phyloP scores from a whole-genome alignment of 345 rosid genomes.

The Leavenworthia alabamica region DNA sequence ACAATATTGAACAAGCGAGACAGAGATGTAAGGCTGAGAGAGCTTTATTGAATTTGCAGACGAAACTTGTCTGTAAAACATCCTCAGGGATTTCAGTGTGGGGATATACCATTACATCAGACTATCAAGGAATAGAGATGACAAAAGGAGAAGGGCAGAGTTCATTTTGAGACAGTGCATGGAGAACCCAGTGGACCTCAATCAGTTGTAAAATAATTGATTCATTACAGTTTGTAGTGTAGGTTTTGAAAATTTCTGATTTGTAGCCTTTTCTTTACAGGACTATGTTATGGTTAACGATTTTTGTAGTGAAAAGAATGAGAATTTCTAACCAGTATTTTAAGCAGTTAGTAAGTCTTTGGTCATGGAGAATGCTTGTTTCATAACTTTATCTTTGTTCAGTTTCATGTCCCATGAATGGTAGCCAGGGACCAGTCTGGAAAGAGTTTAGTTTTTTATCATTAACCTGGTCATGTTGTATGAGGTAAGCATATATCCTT shows the following conservation, averaged over 20 bases:
- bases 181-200: constrained; percentile 86
- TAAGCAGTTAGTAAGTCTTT: constrained; percentile 2
- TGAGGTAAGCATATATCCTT: constrained; percentile 2
- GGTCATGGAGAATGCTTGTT: constrained; percentile 7
- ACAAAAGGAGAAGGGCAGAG: constrained; percentile 92
- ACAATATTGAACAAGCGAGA: constrained; percentile 83
- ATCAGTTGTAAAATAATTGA: constrained; percentile 48
- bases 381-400: constrained; percentile 1
- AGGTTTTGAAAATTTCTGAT: constrained; percentile 17
- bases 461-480: background rate
- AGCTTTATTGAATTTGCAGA: constrained; percentile 83
- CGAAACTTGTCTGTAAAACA: constrained; percentile 53
- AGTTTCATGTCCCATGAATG: constrained; percentile 3
- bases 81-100: constrained; percentile 43
- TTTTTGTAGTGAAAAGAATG: constrained; percentile 4
- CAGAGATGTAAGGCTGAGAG: constrained; percentile 88
- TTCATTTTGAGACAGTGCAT: constrained; percentile 73
- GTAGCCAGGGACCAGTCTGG: background rate
- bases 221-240: constrained; percentile 22
- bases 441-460: background rate
- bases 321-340: constrained; percentile 1
- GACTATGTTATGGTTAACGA: constrained; percentile 7
- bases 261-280: constrained; percentile 25
- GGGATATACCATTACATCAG: too few species aligned
- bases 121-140: too few species aligned